Evolutionary conservation across 1,284 basidiomycete species (phyloP), one percentile per base, ranked within the genome.

Genomic region (Neonothopanus nambi): DNA sequence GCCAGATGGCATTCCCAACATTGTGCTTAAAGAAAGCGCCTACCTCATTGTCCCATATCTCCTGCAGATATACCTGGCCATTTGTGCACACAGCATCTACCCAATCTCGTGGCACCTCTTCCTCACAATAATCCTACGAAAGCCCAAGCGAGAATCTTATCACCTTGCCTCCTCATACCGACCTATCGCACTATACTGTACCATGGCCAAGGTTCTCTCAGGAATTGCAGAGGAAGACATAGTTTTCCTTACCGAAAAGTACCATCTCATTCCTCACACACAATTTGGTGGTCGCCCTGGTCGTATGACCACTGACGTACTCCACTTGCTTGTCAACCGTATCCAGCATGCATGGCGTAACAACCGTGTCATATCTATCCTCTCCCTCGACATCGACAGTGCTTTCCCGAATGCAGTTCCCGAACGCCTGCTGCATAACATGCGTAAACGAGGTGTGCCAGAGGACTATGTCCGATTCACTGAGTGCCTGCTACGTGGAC

Each of bases 401-500:
- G 70, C 70, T 0, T 74, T 74, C 52, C 69, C 68, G 0, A 71
- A 63, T 26, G 64, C 63, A 0, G 57, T 63, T 1, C 59, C 57
- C 0, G 45, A 64, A 2, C 21, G 37, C 0, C 66, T 74, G 1
- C 9, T 70, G 0, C 62, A 70, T 44, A 68, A 73, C 52, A 65
- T 75, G 62, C n/a, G 59, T 3, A 59, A 51, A 42, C 20, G 52
- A 1, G 20, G 63, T 0, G 51, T 65, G 0, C 65, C 57, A 17
- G 42, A 49, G 6, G 56, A 58, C 12, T 48, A 65, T 8, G 53
- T 64, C 0, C 3, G 37, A 0, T 52, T 52, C 11, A 46, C 64
- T 1, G 15, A 23, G 1, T 26, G 43, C 0, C n/a, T 68, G 1
- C 56, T 63, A 12, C 18, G 58, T 24, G 36, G 41, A 2, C 9